A percentile compares a stretch with the other conserved stretches of the same genome.
Conservation (phyloP, 2,329 filamentous ascomycete species). For the Aspergillaceae sp. region DNA sequence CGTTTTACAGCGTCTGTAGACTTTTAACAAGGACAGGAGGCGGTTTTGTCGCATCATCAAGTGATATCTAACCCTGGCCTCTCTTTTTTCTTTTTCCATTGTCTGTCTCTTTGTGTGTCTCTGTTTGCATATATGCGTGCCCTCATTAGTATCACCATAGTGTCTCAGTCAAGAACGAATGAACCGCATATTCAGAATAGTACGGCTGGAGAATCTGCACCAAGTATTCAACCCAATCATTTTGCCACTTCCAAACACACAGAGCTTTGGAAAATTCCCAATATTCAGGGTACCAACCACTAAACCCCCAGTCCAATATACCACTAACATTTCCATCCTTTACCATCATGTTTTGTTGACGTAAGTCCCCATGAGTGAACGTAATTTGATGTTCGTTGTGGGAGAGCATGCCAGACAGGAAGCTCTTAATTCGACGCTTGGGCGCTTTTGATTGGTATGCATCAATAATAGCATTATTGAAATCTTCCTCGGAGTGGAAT, state of each 20-base stretch:
- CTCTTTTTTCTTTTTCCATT: too few relatives aligned
- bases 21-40: too few relatives aligned
- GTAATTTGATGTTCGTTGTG: constrained; percentile 13
- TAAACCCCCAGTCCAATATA: constrained; percentile 29
- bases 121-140: too few relatives aligned
- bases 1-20: too few relatives aligned
- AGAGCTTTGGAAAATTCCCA: constrained; percentile 31
- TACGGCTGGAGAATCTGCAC: constrained; percentile 19
- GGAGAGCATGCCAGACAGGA: constrained; percentile 8
- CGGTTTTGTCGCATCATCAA: too few relatives aligned
- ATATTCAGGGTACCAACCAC: constrained; percentile 34
- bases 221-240: constrained; percentile 27
- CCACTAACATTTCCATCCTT: constrained; percentile 14
- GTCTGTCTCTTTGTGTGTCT: too few relatives aligned
- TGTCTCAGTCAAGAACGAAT: background rate
- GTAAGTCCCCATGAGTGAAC: constrained; percentile 25
- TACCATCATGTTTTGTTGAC: constrained; percentile 25
- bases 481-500: constrained; percentile 16
- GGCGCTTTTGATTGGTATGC: constrained; percentile 11
- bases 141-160: background rate
- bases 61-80: too few relatives aligned
- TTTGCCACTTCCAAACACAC: constrained; percentile 20
- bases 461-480: constrained; percentile 16
- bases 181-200: background rate
- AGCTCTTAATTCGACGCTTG: constrained; percentile 11